Conservation (phyloP, 2,329 filamentous ascomycete species). For the Escovopsis weberi region DNA sequence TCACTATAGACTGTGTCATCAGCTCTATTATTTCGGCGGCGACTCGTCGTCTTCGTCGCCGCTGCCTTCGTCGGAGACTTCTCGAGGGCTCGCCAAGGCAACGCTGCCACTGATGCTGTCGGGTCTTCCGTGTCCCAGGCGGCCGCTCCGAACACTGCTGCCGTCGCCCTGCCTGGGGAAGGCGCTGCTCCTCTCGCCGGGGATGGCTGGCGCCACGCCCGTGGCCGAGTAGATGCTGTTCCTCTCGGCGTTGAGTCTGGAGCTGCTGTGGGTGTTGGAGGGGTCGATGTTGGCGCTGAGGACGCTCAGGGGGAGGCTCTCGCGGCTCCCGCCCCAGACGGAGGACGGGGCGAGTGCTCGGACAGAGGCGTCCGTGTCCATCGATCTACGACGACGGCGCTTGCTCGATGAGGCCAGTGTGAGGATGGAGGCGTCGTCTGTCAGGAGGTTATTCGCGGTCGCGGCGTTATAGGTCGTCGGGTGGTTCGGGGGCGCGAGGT, state of each 20-base stretch:
- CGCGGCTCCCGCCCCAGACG: slow-evolving; percentile 67
- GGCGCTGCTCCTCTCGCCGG: slow-evolving; percentile 67
- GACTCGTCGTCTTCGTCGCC: slow-evolving; percentile 13
- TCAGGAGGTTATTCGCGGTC: slow-evolving; percentile 68
- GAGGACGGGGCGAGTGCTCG: slow-evolving; percentile 73
- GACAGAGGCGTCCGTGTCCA: slow-evolving; percentile 77
- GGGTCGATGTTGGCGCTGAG: slow-evolving; percentile 55
- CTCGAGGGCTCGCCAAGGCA: slow-evolving; percentile 43
- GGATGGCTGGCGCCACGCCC: slow-evolving; percentile 48
- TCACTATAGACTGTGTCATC: background rate
- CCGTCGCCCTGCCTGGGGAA: slow-evolving; percentile 60
- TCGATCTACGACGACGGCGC: slow-evolving; percentile 58
- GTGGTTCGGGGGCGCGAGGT: slow-evolving; percentile 43
- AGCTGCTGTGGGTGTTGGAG: slow-evolving; percentile 35
- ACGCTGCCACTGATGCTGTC: slow-evolving; percentile 74
- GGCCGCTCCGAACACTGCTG: slow-evolving; percentile 63
- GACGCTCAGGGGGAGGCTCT: slow-evolving; percentile 65
- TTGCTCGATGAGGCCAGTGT: slow-evolving; percentile 75
- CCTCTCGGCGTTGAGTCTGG: slow-evolving; percentile 41
- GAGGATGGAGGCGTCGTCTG: slow-evolving; percentile 74
- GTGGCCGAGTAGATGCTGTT: slow-evolving; percentile 70
- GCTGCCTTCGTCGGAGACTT: slow-evolving; percentile 23
- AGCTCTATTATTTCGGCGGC: slow-evolving; percentile 8
- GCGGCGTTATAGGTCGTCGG: slow-evolving; percentile 63
- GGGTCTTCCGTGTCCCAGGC: slow-evolving; percentile 61